A percentile compares a stretch with the other conserved stretches of the same genome.
Conservation (phyloP, 1,284 basidiomycete genomes). For the Boletus sp. region DNA sequence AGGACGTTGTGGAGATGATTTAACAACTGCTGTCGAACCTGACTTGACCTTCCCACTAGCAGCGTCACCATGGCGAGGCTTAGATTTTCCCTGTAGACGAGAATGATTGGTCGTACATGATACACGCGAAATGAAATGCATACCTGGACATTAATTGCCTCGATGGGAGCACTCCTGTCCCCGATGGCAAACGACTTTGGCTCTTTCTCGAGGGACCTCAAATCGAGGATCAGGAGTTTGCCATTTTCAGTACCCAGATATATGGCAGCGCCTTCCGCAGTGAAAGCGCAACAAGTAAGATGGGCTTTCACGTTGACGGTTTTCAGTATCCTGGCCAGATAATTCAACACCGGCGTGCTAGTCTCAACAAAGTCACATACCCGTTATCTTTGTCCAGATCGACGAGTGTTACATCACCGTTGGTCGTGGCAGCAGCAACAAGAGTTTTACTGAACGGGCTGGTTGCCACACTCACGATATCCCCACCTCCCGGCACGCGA, state of each 20-base stretch:
- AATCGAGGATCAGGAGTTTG: slow-evolving; percentile 55
- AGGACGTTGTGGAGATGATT: slow-evolving; percentile 17
- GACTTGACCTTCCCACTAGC: slow-evolving; percentile 12
- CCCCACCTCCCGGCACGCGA: slow-evolving; percentile 42
- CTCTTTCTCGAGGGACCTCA: slow-evolving; percentile 59
- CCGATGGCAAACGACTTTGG: slow-evolving; percentile 52
- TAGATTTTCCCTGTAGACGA: slow-evolving; percentile 36
- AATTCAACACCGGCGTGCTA: neutral
- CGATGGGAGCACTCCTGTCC: slow-evolving; percentile 43
- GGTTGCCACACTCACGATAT: slow-evolving; percentile 51
- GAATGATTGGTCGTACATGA: neutral
- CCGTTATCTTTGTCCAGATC: slow-evolving; percentile 72
- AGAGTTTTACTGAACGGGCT: slow-evolving; percentile 73
- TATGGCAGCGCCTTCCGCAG: slow-evolving; percentile 60
- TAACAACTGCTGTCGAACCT: slow-evolving; percentile 4
- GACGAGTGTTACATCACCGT: slow-evolving; percentile 51
- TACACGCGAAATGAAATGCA: slow-evolving; percentile 9
- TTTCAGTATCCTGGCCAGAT: slow-evolving; percentile 47
- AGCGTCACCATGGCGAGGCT: slow-evolving; percentile 16
- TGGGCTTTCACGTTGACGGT: slow-evolving; percentile 47
- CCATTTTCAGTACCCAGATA: slow-evolving; percentile 63
- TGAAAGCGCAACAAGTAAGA: slow-evolving; percentile 59
- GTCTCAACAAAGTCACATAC: slow-evolving; percentile 37
- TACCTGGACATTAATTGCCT: slow-evolving; percentile 57
- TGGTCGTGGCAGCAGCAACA: slow-evolving; percentile 52